Conservation (phyloP, 192 early-diverging fungal species). For the Chytriomyces confervae region DNA sequence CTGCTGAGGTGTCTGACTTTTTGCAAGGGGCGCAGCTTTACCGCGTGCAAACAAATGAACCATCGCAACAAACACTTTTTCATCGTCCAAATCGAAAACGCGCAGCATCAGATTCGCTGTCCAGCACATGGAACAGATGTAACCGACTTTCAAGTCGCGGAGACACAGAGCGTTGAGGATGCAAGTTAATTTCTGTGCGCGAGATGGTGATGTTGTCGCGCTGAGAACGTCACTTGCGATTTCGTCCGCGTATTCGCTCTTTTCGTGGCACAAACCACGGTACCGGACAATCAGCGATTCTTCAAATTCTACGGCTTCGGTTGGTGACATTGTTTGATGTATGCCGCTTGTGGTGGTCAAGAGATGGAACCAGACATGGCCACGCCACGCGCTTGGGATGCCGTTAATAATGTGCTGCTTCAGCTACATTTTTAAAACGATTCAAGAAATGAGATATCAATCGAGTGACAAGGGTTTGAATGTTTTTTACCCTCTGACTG, state of each 20-base stretch:
- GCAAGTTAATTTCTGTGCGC: not conserved
- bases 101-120: no score
- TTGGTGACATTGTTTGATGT: not conserved
- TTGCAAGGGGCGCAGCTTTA: no score
- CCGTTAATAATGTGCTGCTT: not conserved
- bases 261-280: not conserved
- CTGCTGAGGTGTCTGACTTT: no score
- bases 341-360: not conserved
- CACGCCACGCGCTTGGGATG: not conserved
- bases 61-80: no score
- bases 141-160: not conserved
- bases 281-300: not conserved
- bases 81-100: no score
- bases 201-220: not conserved
- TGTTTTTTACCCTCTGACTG: no score
- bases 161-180: not conserved
- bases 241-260: not conserved
- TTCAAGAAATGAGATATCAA: no score
- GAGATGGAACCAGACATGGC: not conserved
- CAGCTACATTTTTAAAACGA: not conserved
- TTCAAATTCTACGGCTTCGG: not conserved
- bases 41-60: no score
- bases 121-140: no score
- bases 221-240: not conserved
- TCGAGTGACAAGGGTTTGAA: no score